Evolutionary conservation across 139 green algal genomes (phyloP).

Genomic region (Picochlorum costavermella): DNA sequence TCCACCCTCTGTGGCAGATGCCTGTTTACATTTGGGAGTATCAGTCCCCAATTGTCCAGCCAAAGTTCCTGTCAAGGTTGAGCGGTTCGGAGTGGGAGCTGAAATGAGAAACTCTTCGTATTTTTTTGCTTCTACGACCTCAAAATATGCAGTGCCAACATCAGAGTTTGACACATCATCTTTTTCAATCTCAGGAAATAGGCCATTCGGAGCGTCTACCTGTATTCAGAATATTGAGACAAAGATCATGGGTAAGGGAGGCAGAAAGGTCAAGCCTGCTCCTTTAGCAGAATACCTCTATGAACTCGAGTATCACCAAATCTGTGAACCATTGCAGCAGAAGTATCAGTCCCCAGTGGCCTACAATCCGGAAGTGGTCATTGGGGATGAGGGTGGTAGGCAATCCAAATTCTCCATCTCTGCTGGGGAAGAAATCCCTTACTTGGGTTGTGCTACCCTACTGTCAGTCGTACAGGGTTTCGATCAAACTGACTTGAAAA

Average conservation of each 20-base stretch:
- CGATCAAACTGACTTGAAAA: neutral
- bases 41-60: slow-evolving; percentile 17
- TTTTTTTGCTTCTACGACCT: slow-evolving; percentile 16
- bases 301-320: slow-evolving; percentile 15
- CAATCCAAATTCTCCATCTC: too few species aligned
- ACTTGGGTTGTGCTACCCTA: too few species aligned
- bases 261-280: neutral
- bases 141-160: slow-evolving; percentile 6
- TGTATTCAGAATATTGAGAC: slow-evolving; percentile 16
- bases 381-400: too few species aligned
- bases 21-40: slow-evolving; percentile 36
- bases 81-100: slow-evolving; percentile 2
- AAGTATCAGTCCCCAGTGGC: neutral
- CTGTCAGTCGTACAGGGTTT: too few species aligned
- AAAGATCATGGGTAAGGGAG: slow-evolving; percentile 7
- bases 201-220: slow-evolving; percentile 5
- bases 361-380: neutral
- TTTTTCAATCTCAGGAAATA: slow-evolving; percentile 16
- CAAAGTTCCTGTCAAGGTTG: slow-evolving; percentile 28
- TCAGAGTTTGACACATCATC: slow-evolving; percentile 2
- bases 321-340: slow-evolving; percentile 6
- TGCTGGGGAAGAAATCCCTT: too few species aligned
- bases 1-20: slow-evolving; percentile 32
- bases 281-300: slow-evolving; percentile 26
- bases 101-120: neutral